Evolutionary conservation across 805 yeast species (phyloP).

Genomic region (Clavispora carvajalis): DNA sequence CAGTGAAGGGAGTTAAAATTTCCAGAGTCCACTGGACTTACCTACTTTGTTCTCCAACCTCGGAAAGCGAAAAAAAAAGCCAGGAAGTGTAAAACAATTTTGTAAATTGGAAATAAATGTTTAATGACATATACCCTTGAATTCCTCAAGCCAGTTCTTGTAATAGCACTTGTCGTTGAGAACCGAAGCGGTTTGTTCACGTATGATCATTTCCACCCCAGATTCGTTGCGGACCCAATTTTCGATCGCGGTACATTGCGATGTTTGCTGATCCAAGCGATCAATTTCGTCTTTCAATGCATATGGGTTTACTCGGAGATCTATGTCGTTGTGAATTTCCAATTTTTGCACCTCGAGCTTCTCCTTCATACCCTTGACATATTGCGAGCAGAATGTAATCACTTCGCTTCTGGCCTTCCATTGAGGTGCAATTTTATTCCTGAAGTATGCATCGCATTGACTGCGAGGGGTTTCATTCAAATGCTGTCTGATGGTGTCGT

Average conservation of each 20-base stretch:
- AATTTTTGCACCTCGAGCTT: slow-evolving; percentile 4
- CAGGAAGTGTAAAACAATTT: no score
- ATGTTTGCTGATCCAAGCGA: slow-evolving; percentile 18
- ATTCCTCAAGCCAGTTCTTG: slow-evolving; percentile 31
- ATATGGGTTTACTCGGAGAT: slow-evolving; percentile 36
- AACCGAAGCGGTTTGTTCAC: slow-evolving; percentile 27
- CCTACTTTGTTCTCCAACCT: no score
- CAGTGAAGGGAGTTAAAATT: no score
- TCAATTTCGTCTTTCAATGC: slow-evolving; percentile 24
- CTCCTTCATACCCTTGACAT: slow-evolving; percentile 20
- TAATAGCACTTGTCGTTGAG: slow-evolving; percentile 34
- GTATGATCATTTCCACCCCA: slow-evolving; percentile 28
- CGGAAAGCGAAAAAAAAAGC: no score
- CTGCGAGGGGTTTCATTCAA: slow-evolving; percentile 23
- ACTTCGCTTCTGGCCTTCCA: slow-evolving; percentile 31
- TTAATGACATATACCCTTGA: slow-evolving; percentile 5
- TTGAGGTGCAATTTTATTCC: slow-evolving; percentile 25
- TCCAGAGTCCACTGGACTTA: no score
- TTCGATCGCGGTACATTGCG: slow-evolving; percentile 25
- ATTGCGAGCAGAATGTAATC: slow-evolving; percentile 27
- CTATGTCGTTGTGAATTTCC: slow-evolving; percentile 13
- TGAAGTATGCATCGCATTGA: slow-evolving; percentile 27
- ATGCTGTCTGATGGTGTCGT: slow-evolving; percentile 36
- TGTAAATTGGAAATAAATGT: no score
- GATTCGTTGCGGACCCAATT: slow-evolving; percentile 35